Evolutionary conservation across 2,329 filamentous ascomycete species (phyloP), one percentile per base, ranked within the genome.

Genomic region (Aspergillus brasiliensis): DNA sequence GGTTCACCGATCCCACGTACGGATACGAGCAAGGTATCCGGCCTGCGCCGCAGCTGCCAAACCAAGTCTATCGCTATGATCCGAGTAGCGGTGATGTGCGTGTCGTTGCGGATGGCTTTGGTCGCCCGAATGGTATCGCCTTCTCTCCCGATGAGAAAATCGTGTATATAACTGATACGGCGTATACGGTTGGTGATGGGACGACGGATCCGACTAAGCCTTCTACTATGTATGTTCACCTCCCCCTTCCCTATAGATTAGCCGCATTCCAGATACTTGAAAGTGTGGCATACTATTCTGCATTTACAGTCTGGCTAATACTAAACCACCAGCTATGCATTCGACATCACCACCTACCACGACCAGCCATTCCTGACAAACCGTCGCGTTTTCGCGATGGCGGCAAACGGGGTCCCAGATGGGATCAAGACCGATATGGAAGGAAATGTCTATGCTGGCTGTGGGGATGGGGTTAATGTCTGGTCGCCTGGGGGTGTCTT

Each of bases 381-480:
- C 65, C 78, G 77, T 49, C 78, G 82, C 19, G 67, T 84, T 0
- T 86, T 87, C 65, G 79, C 83, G 1, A 81, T 79, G 60, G 77
- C 79, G 1, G 75, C 78, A 31, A 69, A 70, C 0, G 82, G 82
- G 0, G 74, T 80, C 2, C 82, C 84, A 0, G 73, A 76, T 51
- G 74, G 74, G 3, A 74, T 84, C 58, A 82, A 83, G 60, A 79
- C 79, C 44, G 84, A 86, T 65, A 74, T 74, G 0, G 64, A 80
- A 2, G 83, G 84, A 1, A 86, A 86, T 66, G 81, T 86, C 0
- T 86, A 83, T 69, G 78, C 78, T 17, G 82, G 81, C 0, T 83
- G 81, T 57, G 82, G 81, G 0, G 83, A 85, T 65, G 83, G 83
- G 0, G 71, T 86, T 11, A 78, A 84, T 60, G 76, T 86, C 4